phyloP scores from a whole-genome alignment of 2,329 filamentous ascomycete genomes.

The Chaetothyriales sp. region DNA sequence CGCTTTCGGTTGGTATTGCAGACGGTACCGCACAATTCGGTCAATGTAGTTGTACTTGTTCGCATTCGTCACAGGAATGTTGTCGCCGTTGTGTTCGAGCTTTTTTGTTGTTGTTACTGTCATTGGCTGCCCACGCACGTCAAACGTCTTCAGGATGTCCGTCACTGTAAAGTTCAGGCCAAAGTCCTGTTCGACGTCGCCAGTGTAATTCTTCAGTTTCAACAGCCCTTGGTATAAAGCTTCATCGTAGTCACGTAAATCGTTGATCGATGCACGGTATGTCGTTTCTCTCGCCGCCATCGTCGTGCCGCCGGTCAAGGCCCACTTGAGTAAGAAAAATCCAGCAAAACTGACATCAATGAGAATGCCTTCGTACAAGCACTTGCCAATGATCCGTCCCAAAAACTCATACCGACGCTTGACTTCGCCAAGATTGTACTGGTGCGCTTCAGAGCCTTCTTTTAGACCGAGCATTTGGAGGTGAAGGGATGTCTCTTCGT shows the following conservation, averaged over 20 bases:
- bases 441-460: slow-evolving; percentile 43
- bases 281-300: slow-evolving; percentile 51
- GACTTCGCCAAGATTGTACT: slow-evolving; percentile 42
- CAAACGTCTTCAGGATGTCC: slow-evolving; percentile 38
- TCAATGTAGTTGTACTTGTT: slow-evolving; percentile 92
- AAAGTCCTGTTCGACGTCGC: slow-evolving; percentile 58
- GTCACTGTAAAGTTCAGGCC: slow-evolving; percentile 78
- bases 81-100: slow-evolving; percentile 60
- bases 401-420: slow-evolving; percentile 76
- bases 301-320: slow-evolving; percentile 51
- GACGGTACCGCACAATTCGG: slow-evolving; percentile 72
- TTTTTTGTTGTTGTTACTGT: slow-evolving; percentile 55
- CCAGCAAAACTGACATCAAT: slow-evolving; percentile 85
- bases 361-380: slow-evolving; percentile 90
- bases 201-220: slow-evolving; percentile 21
- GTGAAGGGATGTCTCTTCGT: slow-evolving; percentile 52
- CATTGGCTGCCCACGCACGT: slow-evolving; percentile 25
- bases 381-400: slow-evolving; percentile 86
- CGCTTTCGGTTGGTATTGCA: slow-evolving; percentile 61
- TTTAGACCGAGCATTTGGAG: slow-evolving; percentile 32
- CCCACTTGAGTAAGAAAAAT: slow-evolving; percentile 95
- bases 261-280: slow-evolving; percentile 87
- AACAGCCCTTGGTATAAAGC: slow-evolving; percentile 75
- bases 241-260: slow-evolving; percentile 81
- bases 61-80: slow-evolving; percentile 70